Conservation (phyloP, 306 rosid genomes). For the Pyrus bretschneideri region DNA sequence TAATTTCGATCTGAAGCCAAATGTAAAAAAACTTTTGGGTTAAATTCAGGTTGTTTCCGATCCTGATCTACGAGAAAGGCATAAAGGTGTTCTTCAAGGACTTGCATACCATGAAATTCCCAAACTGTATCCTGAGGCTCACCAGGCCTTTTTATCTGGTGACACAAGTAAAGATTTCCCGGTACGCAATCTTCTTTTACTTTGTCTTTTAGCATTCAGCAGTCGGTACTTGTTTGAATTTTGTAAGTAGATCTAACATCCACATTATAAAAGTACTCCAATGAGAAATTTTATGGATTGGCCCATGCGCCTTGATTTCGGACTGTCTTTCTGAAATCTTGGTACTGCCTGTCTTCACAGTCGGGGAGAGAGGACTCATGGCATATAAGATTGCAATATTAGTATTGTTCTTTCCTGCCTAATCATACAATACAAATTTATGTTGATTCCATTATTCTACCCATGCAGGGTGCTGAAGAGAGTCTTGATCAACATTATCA, state of each 20-base stretch:
- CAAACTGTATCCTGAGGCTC: slow-evolving; percentile 38
- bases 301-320: not conserved
- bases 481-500: slow-evolving; percentile 64
- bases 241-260: not conserved
- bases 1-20: not conserved
- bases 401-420: not conserved
- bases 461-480: slow-evolving; percentile 89
- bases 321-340: not conserved
- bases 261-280: not conserved
- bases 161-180: slow-evolving; percentile 60
- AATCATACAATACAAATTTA: not conserved
- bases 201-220: not conserved
- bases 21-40: not conserved
- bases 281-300: not conserved
- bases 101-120: slow-evolving; percentile 37
- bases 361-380: not conserved
- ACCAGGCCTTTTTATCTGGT: slow-evolving; percentile 45
- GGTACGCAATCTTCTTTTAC: slow-evolving; percentile 36
- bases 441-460: slow-evolving; percentile 9
- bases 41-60: slow-evolving; percentile 62
- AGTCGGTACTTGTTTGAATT: not conserved
- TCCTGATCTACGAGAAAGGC: slow-evolving; percentile 66
- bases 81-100: slow-evolving; percentile 87
- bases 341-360: not conserved
- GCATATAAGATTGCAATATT: not conserved